Percentiles rank a stretch among this genome's conserved stretches.
These are phyloP conservation scores for Schwanniomyces vanrijiae DNA, from an alignment of 805 yeast species.

Conservation along the genomic window DNA sequence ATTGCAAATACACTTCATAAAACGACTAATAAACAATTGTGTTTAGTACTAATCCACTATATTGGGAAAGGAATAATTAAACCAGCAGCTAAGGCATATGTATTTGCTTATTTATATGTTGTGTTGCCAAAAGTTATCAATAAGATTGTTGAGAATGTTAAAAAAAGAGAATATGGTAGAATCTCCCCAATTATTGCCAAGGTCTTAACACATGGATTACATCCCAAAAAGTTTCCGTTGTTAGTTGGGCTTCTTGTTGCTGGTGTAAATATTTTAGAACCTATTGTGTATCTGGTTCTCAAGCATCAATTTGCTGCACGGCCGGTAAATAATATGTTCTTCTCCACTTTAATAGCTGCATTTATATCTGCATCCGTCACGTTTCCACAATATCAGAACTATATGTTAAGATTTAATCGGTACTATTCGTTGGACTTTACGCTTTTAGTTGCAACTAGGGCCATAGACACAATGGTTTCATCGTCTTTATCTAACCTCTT, in stretches of 20 bases:
- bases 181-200: constrained; percentile 16
- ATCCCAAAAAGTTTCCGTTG: constrained; percentile 33
- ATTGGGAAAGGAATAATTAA: constrained; percentile 10
- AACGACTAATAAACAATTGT: neutral
- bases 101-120: constrained; percentile 34
- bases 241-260: constrained; percentile 33
- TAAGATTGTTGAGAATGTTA: constrained; percentile 12
- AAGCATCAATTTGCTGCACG: neutral
- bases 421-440: constrained; percentile 36
- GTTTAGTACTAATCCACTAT: neutral
- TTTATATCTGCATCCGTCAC: constrained; percentile 25
- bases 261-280: constrained; percentile 30
- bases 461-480: constrained; percentile 31
- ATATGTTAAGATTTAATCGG: constrained; percentile 26
- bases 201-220: constrained; percentile 23
- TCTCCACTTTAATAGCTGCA: constrained; percentile 22
- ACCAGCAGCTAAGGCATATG: constrained; percentile 33
- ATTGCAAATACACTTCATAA: neutral
- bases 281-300: constrained; percentile 13
- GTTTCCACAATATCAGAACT: constrained; percentile 34
- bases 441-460: constrained; percentile 34
- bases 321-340: constrained; percentile 7
- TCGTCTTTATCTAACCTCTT: constrained; percentile 11
- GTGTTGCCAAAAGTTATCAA: constrained; percentile 29
- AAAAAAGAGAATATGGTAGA: constrained; percentile 13